Conservation (phyloP, 768 basidiomycete species). For the Collybia sordida region DNA sequence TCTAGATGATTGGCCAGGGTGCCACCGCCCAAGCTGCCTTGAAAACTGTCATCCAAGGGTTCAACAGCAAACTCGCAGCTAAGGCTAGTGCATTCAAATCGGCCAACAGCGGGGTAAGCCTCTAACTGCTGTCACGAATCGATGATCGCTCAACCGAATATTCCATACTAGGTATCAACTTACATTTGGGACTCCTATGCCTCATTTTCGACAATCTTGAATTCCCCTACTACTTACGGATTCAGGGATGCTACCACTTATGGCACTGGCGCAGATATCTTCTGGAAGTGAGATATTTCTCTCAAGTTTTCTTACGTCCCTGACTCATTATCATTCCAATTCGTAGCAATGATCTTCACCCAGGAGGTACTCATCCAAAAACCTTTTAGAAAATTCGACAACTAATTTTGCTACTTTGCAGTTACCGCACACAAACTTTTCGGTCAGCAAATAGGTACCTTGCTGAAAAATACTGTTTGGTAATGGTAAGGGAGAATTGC, state of each 20-base stretch:
- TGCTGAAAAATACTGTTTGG: constrained; percentile 25
- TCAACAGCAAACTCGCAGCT: constrained; percentile 48
- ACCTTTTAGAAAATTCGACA: not conserved
- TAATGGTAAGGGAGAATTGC: constrained; percentile 1
- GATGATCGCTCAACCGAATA: too few species aligned
- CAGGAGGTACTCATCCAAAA: too few species aligned
- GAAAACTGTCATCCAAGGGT: constrained; percentile 46
- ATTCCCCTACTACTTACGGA: constrained; percentile 47
- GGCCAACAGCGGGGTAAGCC: constrained; percentile 44
- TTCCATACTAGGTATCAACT: constrained; percentile 37
- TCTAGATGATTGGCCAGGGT: constrained; percentile 48
- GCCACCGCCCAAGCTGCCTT: constrained; percentile 37
- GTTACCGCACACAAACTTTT: constrained; percentile 41
- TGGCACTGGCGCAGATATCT: constrained; percentile 34
- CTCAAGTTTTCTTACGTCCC: not conserved
- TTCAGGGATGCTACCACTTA: constrained; percentile 51
- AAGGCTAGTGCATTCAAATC: constrained; percentile 39
- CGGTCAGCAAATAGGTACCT: constrained; percentile 24
- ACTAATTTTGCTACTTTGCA: constrained; percentile 10
- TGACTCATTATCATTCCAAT: too few species aligned
- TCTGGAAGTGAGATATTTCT: not conserved
- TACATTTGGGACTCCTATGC: constrained; percentile 52
- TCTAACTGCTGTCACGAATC: too few species aligned
- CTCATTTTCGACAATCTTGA: constrained; percentile 50
- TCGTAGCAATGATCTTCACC: too few species aligned